A percentile compares a stretch with the other conserved stretches of the same genome.
phyloP scores from a whole-genome alignment of 805 yeast species.

The Danielia oregonensis region DNA sequence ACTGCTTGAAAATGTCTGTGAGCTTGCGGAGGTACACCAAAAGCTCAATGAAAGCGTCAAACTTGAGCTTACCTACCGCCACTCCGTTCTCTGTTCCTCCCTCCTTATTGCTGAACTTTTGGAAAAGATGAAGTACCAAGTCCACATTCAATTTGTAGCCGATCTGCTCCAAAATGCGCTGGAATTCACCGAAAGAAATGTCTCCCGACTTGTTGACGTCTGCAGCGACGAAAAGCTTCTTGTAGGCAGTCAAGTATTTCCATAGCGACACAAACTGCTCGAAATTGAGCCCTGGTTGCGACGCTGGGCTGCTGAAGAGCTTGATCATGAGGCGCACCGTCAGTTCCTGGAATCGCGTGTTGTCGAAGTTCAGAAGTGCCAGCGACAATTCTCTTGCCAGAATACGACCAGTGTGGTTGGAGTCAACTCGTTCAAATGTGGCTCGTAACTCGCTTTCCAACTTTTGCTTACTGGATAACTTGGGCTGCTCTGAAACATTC shows the following conservation, averaged over 20 bases:
- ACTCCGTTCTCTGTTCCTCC: constrained; percentile 18
- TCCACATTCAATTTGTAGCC: constrained; percentile 60
- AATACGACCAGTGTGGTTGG: constrained; percentile 50
- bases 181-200: constrained; percentile 64
- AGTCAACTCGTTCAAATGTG: constrained; percentile 53
- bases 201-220: constrained; percentile 57
- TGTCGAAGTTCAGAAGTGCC: constrained; percentile 62
- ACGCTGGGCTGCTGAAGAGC: constrained; percentile 44
- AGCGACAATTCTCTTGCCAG: constrained; percentile 54
- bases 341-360: constrained; percentile 55
- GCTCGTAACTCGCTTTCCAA: constrained; percentile 46
- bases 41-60: constrained; percentile 79
- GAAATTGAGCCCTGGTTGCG: constrained; percentile 34
- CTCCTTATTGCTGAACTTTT: constrained; percentile 46
- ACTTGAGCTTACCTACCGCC: constrained; percentile 49
- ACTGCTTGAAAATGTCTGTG: constrained; percentile 75
- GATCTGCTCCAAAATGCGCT: constrained; percentile 56
- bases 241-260: constrained; percentile 67
- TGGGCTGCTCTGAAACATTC: constrained; percentile 11
- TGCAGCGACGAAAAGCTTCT: constrained; percentile 57
- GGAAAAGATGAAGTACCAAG: constrained; percentile 55
- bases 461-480: constrained; percentile 33
- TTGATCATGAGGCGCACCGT: constrained; percentile 62
- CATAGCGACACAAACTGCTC: constrained; percentile 65
- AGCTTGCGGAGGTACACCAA: constrained; percentile 72